Evolutionary conservation across 805 yeast species (phyloP).

Genomic region (Wickerhamomyces silvicola): DNA sequence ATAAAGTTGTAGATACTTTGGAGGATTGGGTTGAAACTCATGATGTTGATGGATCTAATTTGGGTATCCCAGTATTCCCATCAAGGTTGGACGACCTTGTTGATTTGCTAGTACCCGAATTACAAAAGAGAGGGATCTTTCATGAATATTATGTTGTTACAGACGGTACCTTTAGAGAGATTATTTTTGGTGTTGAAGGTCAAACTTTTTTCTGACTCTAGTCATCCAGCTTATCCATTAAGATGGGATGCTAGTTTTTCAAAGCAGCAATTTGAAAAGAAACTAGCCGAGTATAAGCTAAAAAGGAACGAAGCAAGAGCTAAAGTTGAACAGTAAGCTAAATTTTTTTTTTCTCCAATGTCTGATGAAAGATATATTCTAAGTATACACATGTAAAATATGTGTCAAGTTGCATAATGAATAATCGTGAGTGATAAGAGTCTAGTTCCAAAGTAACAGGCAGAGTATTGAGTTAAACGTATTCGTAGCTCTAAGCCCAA

Average conservation of each 20-base stretch:
- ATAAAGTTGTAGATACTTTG: conserved; percentile 31
- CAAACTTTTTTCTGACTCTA: conserved; percentile 19
- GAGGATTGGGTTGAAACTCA: conserved; percentile 32
- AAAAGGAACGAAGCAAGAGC: no score
- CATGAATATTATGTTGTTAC: conserved; percentile 28
- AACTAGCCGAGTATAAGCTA: no score
- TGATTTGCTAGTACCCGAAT: conserved; percentile 27
- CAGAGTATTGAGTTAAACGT: no score
- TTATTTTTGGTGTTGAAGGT: conserved; percentile 20
- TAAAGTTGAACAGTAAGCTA: no score
- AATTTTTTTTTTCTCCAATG: no score
- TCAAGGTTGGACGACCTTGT: conserved; percentile 32
- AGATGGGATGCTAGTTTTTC: conserved; percentile 8
- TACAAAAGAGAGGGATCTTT: conserved; percentile 26
- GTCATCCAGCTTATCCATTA: conserved; percentile 16
- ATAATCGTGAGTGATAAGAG: no score
- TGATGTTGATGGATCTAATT: conserved; percentile 37
- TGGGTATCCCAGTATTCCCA: conserved; percentile 30
- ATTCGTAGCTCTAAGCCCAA: no score
- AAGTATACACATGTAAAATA: no score
- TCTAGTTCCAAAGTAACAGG: no score
- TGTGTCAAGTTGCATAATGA: no score
- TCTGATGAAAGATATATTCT: no score
- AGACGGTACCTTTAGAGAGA: conserved; percentile 29
- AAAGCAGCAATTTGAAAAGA: conserved; percentile 4